Base-by-base conservation (phyloP, 2,329 filamentous ascomycete genomes). In the Pseudophaeomoniella oleicola region DNA sequence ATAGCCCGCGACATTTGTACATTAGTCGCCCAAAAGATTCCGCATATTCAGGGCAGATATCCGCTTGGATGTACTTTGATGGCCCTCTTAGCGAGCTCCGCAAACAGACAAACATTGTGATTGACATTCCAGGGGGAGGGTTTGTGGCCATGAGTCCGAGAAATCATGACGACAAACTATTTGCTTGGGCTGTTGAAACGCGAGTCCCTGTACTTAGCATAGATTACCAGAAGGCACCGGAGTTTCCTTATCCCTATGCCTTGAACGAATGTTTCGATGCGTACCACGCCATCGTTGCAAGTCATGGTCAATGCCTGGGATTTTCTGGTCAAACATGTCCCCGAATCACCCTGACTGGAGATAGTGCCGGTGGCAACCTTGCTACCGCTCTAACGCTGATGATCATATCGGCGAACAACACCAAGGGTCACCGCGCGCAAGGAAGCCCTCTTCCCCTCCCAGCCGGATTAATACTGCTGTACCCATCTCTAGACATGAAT, bases 141-240 rank as follows among this genome's bases (percentile, higher is more conserved):
- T 98, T 92, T 46, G 87, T 98, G 10, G 87, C 90, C 13, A 98
- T 98, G 90, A 78, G 84, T 40, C 90, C 90, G n/a, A 69, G 90
- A 33, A 83, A 80, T 49, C 86, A 92, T 49, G 90, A 98, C 52
- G 90, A 98, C 57, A 93, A 92, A 57, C 66, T 98, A 13, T 75
- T 94, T 47, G 77, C 82, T 2, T 98, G 90, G 90, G 85, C 90
- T 0, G 81, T 81, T 12, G 87, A 82, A 56, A 83, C 83, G 0
- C 84, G 86, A 0, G 56, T 94, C n/a, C 88, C 90, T 0, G 71
- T 98, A 4, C 60, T 98, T 38, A 94, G 88, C 48, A 59, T 98
- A 40, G 86, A 98, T 52, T 98, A 98, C 59, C 74, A 72, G 46
- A 90, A 90, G 53, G 84, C 84, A 0, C 84, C 84, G 0, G 84